Conservation (phyloP, 129 eudicot genomes). For the Pulicaria dysenterica region DNA sequence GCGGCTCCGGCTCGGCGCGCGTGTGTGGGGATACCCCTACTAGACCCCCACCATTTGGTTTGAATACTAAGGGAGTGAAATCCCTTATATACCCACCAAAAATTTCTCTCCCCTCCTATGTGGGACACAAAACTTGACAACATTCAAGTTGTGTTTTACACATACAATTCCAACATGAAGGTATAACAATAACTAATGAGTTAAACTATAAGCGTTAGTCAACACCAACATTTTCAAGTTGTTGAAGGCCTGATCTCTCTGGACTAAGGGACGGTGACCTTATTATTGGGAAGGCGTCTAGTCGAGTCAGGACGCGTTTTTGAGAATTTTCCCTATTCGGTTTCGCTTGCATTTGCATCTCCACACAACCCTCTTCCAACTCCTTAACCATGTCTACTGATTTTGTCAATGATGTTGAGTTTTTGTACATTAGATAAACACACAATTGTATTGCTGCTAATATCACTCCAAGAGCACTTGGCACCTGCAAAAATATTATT, state of each 20-base stretch:
- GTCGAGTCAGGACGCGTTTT: slow-evolving; percentile 17
- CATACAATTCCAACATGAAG: neutral
- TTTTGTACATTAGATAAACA: slow-evolving; percentile 33
- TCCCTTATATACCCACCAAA: too few species aligned
- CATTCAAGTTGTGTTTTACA: too few species aligned
- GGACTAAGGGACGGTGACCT: slow-evolving; percentile 29
- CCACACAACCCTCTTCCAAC: slow-evolving; percentile 17
- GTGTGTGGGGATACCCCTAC: too few species aligned
- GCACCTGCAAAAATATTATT: slow-evolving; percentile 30
- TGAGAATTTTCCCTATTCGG: neutral
- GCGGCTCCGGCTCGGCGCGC: too few species aligned
- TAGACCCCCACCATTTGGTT: too few species aligned
- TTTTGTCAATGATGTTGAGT: slow-evolving; percentile 15
- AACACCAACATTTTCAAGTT: neutral
- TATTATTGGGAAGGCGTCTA: slow-evolving; percentile 12
- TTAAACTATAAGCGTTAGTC: neutral
- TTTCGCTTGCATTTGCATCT: slow-evolving; percentile 17
- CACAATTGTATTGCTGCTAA: slow-evolving; percentile 34
- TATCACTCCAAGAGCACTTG: slow-evolving; percentile 41
- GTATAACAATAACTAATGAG: too few species aligned
- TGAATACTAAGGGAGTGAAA: too few species aligned
- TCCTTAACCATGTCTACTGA: neutral
- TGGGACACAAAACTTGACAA: too few species aligned
- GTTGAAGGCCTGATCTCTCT: neutral
- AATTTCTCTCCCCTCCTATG: too few species aligned